Conservation (phyloP, 148 eudicot genomes). For the Silene uniflora region DNA sequence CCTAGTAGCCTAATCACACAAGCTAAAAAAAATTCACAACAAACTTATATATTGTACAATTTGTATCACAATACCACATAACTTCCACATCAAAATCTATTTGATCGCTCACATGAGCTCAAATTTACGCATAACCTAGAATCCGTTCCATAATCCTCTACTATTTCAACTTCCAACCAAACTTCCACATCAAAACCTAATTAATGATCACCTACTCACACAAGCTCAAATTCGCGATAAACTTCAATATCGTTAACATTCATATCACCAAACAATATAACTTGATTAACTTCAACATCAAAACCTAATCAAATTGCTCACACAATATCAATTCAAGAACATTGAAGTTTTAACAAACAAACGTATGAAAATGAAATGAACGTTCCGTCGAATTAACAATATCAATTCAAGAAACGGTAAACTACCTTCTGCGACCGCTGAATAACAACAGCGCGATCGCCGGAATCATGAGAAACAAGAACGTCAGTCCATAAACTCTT, state of each 20-base stretch:
- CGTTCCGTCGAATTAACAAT: not conserved
- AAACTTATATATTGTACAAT: not conserved
- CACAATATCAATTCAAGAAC: not conserved
- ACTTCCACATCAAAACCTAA: constrained; percentile 6
- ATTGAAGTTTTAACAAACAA: not conserved
- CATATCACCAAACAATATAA: no score
- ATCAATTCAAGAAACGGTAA: not conserved
- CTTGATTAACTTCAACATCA: not conserved
- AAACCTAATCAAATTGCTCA: not conserved
- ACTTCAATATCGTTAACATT: not conserved
- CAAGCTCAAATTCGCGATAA: not conserved
- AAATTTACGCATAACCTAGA: not conserved
- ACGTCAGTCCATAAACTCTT: constrained; percentile 38
- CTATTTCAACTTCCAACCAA: not conserved
- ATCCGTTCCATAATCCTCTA: not conserved
- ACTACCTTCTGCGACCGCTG: constrained; percentile 63
- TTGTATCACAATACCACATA: not conserved
- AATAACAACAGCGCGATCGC: constrained; percentile 59
- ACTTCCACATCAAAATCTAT: not conserved
- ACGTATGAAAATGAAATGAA: not conserved
- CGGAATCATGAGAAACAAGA: constrained; percentile 45
- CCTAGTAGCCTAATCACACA: not conserved
- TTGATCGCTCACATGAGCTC: not conserved
- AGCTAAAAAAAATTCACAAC: not conserved
- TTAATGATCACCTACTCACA: not conserved